Evolutionary conservation across 2,329 filamentous ascomycete genomes (phyloP).

Genomic region (Sporothrix inflata): DNA sequence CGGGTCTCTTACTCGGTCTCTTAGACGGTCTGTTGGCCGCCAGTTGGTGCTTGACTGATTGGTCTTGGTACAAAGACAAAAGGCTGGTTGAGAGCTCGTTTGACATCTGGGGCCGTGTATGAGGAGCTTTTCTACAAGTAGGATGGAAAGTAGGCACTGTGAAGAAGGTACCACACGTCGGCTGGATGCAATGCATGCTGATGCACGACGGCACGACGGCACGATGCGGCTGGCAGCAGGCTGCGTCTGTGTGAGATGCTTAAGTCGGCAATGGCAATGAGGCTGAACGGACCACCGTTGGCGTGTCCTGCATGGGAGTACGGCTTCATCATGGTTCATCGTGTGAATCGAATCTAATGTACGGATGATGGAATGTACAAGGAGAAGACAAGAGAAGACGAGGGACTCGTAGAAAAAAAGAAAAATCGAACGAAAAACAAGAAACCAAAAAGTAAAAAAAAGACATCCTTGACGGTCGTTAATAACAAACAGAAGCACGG

Average conservation of each 20-base stretch:
- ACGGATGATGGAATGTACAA: background rate
- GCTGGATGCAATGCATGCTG: background rate
- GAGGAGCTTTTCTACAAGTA: background rate
- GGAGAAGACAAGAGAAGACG: background rate
- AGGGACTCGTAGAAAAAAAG: background rate
- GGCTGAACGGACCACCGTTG: slow-evolving; percentile 10
- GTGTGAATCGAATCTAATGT: slow-evolving; percentile 9
- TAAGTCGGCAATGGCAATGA: background rate
- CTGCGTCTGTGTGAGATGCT: slow-evolving; percentile 4
- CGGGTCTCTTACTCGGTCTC: background rate
- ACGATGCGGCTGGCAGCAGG: slow-evolving; percentile 7
- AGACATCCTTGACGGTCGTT: slow-evolving; percentile 26
- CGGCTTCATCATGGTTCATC: background rate
- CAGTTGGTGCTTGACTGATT: background rate
- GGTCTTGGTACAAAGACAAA: background rate
- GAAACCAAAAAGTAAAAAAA: background rate
- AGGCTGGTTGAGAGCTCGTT: background rate
- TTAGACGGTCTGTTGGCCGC: background rate
- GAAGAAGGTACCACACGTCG: background rate
- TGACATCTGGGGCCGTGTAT: background rate
- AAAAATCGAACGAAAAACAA: background rate
- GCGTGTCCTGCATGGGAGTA: background rate
- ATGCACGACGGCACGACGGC: background rate
- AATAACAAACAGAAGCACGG: background rate
- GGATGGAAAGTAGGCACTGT: too few species aligned